Percentiles rank a stretch among this genome's conserved stretches.
These are phyloP conservation scores for Parmelia sp. DNA, from an alignment of 495 filamentous ascomycete species.

Conservation along the genomic window DNA sequence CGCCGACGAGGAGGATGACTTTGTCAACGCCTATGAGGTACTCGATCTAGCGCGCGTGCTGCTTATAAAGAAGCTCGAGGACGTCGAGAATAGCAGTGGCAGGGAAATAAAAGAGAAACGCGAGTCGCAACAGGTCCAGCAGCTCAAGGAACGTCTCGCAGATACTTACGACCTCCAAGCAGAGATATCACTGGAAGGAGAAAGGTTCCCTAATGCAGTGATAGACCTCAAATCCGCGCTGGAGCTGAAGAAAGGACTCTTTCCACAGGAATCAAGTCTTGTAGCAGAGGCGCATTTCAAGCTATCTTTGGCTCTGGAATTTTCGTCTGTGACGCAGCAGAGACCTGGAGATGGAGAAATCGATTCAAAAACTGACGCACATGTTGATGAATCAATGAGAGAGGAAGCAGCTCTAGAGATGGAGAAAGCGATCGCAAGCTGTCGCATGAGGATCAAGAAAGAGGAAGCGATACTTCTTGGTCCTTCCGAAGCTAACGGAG, in stretches of 20 bases:
- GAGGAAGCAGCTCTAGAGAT: constrained; percentile 71
- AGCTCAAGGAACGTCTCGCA: constrained; percentile 74
- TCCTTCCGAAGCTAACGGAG: constrained; percentile 45
- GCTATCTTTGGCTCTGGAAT: constrained; percentile 90
- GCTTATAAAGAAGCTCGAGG: constrained; percentile 53
- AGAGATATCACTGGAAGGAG: constrained; percentile 92
- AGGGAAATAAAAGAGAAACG: constrained; percentile 49
- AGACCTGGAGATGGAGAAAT: constrained; percentile 41
- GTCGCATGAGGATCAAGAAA: constrained; percentile 63
- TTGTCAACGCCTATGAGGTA: constrained; percentile 82
- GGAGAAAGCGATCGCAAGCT: constrained; percentile 75
- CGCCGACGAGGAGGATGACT: constrained; percentile 83
- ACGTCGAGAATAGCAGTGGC: constrained; percentile 41
- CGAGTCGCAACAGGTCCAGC: constrained; percentile 46
- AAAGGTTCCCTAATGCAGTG: constrained; percentile 76
- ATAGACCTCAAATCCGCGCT: constrained; percentile 71
- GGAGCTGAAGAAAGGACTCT: constrained; percentile 66
- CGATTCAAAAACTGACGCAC: constrained; percentile 30
- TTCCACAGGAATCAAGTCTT: constrained; percentile 68
- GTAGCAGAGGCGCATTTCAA: constrained; percentile 94
- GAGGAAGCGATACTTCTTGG: constrained; percentile 61
- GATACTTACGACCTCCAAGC: constrained; percentile 89
- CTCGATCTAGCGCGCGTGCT: constrained; percentile 86
- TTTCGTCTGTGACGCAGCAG: constrained; percentile 68
- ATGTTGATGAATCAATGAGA: constrained; percentile 61